These are phyloP conservation scores for Cyclostephanos invisitatus DNA, from an alignment of 108 stramenopile species.

Conservation along the genomic window DNA sequence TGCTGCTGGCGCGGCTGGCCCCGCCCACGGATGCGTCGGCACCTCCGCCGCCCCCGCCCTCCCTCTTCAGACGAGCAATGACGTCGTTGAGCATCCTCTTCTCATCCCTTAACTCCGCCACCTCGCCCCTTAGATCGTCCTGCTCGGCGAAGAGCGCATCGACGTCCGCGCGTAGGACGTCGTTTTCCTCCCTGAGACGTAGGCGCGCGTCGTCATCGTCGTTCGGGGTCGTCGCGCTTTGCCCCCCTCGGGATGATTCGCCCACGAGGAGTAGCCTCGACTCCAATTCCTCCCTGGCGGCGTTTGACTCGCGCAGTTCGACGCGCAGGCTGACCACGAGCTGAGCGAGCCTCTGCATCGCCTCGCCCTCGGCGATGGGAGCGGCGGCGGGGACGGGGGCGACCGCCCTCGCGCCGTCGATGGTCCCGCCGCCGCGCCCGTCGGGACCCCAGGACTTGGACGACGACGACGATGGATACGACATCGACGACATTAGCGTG, in stretches of 20 bases:
- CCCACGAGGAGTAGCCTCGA: conserved; percentile 10
- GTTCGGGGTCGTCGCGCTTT: background rate
- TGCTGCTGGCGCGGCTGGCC: background rate
- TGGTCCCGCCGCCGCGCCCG: background rate
- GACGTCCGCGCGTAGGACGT: conserved; percentile 29
- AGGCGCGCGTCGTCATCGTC: background rate
- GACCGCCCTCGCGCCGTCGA: no score
- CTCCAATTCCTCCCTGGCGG: conserved; percentile 30
- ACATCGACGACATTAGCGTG: background rate
- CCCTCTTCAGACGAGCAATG: conserved; percentile 32
- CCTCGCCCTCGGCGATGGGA: conserved; percentile 20
- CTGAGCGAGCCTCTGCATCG: conserved; percentile 47
- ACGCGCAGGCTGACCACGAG: conserved; percentile 33
- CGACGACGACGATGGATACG: background rate
- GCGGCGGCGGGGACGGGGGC: no score
- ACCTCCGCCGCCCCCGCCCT: background rate
- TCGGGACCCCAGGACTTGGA: background rate
- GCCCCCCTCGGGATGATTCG: background rate
- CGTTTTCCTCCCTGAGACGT: conserved; percentile 32
- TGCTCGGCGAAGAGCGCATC: conserved; percentile 44
- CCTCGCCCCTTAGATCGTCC: conserved; percentile 24
- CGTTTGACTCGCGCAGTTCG: conserved; percentile 23
- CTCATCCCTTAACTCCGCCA: conserved; percentile 28
- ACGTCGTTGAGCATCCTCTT: conserved; percentile 41
- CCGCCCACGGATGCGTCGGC: background rate